Evolutionary conservation across 371 early-diverging fungal species (phyloP), one percentile per base, ranked within the genome.

Genomic region (Lichtheimia corymbifera): DNA sequence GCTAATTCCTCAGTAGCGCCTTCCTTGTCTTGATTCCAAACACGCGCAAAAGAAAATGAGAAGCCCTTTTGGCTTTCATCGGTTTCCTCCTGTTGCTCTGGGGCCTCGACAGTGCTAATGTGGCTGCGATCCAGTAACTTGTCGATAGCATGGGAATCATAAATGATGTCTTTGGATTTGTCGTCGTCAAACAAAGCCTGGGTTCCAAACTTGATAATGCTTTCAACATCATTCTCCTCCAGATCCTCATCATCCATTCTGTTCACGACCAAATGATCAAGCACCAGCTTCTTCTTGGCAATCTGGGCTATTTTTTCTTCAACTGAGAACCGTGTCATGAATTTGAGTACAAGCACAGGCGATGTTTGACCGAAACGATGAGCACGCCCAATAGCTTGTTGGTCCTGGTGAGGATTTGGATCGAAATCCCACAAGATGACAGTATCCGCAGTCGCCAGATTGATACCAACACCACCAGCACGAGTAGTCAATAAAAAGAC

Each of bases 361-460:
- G 86, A 88, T n/a, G 75, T 89, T 72, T 99, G 98, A 0, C 99
- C 99, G 15, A 97, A 95, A 58, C 99, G 89, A 70, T 98, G 93
- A 2, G 95, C 94, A 35, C 98, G 85, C 18, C 90, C 89, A 70
- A 97, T 89, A 15, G 99, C 99, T 76, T 95, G 90, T 77, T 88
- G 76, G 74, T 90, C 97, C 51, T 86, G 90, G 62, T 97, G 94
- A 1, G 97, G 98, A 67, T 98, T 98, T 80, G 89, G 96, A 67
- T 98, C 99, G 18, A 90, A 84, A 67, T 97, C 98, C 72, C 91
- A 96, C 49, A 98, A 90, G 53, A 99, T 90, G 22, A 97, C 89
- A 0, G 95, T 95, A 62, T 98, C 95, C 0, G 99, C 99, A 0
- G 94, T 84, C 0, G 96, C 91, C 62, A 98, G 71, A 64, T 98